Percentiles rank a stretch among this genome's conserved stretches.
Evolutionary conservation across 139 green algal species (phyloP).

Genomic region (Tetradesmus obliquus): DNA sequence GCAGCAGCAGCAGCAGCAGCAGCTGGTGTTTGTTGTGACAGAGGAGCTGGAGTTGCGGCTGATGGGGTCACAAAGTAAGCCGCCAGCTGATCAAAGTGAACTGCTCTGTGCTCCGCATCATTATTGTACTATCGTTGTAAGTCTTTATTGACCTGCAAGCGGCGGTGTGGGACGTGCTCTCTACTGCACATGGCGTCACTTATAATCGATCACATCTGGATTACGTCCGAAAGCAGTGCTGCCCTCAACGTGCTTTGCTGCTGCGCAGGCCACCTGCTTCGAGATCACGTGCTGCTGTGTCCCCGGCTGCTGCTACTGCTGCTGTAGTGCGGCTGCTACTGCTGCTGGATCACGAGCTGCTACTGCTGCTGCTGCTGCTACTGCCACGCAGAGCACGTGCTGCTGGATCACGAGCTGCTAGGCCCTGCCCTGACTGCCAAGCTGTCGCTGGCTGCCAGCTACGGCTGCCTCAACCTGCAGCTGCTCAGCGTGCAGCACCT

Average conservation of each 20-base stretch:
- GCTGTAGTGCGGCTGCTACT: neutral
- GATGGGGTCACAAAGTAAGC: constrained; percentile 42
- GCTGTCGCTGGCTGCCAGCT: constrained; percentile 45
- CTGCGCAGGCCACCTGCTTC: neutral
- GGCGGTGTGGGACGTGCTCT: no score
- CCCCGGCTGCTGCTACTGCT: neutral
- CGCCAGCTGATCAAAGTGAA: no score
- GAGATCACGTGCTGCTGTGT: no score
- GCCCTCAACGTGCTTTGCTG: neutral
- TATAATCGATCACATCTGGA: no score
- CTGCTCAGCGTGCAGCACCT: constrained; percentile 44
- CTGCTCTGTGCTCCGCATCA: no score
- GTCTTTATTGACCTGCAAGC: no score
- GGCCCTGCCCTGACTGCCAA: constrained; percentile 39
- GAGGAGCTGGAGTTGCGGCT: constrained; percentile 52
- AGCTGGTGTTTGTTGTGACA: constrained; percentile 46
- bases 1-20: constrained; percentile 37
- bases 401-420: constrained; percentile 49
- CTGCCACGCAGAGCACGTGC: constrained; percentile 5
- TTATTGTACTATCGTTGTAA: no score
- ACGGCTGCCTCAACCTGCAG: constrained; percentile 43
- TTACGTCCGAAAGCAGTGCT: no score
- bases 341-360: neutral
- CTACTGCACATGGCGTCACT: no score
- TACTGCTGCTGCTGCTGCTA: neutral